Conservation (phyloP, 2,329 filamentous ascomycete species). For the Pseudogymnoascus sp. region DNA sequence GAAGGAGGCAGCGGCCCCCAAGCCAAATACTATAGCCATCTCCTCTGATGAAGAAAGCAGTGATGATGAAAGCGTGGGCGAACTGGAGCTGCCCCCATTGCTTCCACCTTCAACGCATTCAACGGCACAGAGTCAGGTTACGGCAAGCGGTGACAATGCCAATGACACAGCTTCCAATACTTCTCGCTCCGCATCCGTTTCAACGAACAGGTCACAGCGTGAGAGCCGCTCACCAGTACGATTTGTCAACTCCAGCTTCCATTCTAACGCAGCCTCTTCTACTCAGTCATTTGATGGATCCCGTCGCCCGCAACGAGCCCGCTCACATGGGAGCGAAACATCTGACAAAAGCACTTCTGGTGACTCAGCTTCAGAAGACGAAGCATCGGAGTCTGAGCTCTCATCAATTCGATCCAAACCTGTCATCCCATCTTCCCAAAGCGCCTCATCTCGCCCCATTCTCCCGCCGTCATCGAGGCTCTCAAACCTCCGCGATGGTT, state of each 20-base stretch:
- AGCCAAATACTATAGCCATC: neutral
- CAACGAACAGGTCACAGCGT: neutral
- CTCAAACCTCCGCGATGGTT: neutral
- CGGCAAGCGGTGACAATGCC: neutral
- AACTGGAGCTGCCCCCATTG: neutral
- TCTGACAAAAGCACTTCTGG: slow-evolving; percentile 4
- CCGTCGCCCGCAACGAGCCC: neutral
- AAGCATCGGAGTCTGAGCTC: neutral
- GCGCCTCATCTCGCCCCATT: neutral
- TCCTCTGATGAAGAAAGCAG: slow-evolving; percentile 3
- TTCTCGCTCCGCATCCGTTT: neutral
- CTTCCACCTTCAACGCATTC: neutral
- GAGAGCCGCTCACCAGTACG: slow-evolving; percentile 7
- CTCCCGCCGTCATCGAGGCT: neutral
- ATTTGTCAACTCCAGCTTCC: slow-evolving; percentile 5
- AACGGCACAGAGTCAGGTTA: neutral
- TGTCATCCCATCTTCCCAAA: neutral
- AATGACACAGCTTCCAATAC: neutral
- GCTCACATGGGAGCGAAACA: neutral
- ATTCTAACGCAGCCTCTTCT: neutral
- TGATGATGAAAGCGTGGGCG: neutral
- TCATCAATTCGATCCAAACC: neutral
- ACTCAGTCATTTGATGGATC: neutral
- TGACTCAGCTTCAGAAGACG: neutral
- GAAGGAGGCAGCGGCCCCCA: neutral